Conservation (phyloP, 2,329 filamentous ascomycete species). For the Decorospora gaudefroyi region DNA sequence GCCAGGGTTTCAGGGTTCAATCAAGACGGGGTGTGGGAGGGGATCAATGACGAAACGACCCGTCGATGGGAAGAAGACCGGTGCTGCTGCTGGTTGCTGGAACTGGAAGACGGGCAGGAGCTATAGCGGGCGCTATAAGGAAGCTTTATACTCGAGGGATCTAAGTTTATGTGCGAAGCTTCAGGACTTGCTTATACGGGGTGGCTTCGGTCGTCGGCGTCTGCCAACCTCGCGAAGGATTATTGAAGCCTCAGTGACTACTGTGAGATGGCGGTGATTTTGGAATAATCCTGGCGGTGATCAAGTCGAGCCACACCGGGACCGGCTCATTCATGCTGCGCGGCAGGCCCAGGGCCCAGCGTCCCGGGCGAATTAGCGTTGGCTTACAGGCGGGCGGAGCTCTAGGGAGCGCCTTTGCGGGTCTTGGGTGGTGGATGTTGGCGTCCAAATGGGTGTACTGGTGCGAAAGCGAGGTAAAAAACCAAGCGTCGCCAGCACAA, state of each 20-base stretch:
- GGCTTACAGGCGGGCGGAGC: conserved; percentile 14
- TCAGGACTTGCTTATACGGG: conserved; percentile 19
- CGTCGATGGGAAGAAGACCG: conserved; percentile 7
- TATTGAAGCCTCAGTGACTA: conserved; percentile 39
- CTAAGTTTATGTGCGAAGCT: conserved; percentile 17
- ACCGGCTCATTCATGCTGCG: conserved; percentile 24
- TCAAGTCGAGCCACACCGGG: conserved; percentile 41
- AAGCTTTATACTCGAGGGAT: conserved; percentile 34
- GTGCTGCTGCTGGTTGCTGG: conserved; percentile 23
- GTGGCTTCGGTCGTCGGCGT: conserved; percentile 42
- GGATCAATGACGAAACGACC: conserved; percentile 27
- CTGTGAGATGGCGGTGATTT: conserved; percentile 12
- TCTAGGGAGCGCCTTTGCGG: conserved; percentile 29
- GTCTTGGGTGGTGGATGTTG: conserved; percentile 13
- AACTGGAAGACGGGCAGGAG: conserved; percentile 21
- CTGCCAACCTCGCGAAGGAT: conserved; percentile 25
- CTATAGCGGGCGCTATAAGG: conserved; percentile 21
- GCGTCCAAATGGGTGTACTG: conserved; percentile 14
- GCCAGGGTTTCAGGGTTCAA: conserved; percentile 21
- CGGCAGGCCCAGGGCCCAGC: conserved; percentile 11
- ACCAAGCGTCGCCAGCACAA: conserved; percentile 11
- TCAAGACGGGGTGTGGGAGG: conserved; percentile 14
- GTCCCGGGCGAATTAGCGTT: conserved; percentile 28
- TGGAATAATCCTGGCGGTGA: conserved; percentile 40
- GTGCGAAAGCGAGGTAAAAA: conserved; percentile 15